Evolutionary conservation across 768 basidiomycete species (phyloP).

Genomic region (Tulasnella sp.): DNA sequence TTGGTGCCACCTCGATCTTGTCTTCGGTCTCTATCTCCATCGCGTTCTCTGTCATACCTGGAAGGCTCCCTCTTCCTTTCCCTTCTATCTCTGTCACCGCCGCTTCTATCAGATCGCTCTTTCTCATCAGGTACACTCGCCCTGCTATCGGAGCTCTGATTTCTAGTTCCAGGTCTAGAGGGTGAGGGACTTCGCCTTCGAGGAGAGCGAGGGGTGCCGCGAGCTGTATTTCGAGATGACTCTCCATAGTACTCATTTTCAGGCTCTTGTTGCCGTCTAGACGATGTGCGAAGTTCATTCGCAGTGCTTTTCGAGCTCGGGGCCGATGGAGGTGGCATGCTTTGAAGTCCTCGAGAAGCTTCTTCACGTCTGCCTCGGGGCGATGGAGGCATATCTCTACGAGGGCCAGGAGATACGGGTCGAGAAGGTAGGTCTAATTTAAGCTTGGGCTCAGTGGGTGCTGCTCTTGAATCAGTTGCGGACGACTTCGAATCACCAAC

Average conservation of each 20-base stretch:
- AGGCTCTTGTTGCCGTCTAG: background rate
- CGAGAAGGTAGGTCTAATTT: background rate
- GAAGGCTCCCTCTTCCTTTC: background rate
- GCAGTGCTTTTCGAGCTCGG: constrained; percentile 16
- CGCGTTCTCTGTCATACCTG: constrained; percentile 12
- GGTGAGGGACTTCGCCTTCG: background rate
- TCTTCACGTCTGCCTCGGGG: background rate
- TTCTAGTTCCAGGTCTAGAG: constrained; percentile 7
- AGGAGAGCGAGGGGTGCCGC: constrained; percentile 3
- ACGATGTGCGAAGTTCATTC: constrained; percentile 11
- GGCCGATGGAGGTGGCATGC: constrained; percentile 16
- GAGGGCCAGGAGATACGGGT: background rate
- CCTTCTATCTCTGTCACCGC: background rate
- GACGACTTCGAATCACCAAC: background rate
- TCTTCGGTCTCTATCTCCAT: constrained; percentile 10
- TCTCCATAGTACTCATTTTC: background rate
- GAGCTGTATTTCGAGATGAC: background rate
- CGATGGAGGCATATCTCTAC: constrained; percentile 5
- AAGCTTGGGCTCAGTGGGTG: background rate
- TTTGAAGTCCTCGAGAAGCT: background rate
- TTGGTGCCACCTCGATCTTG: constrained; percentile 9
- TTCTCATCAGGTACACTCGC: constrained; percentile 3
- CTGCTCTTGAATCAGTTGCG: background rate
- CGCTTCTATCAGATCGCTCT: constrained; percentile 8
- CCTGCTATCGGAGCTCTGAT: constrained; percentile 14